A percentile compares a stretch with the other conserved stretches of the same genome.
phyloP scores from a whole-genome alignment of 164 flowering plant genomes.

The Protea cynaroides region DNA sequence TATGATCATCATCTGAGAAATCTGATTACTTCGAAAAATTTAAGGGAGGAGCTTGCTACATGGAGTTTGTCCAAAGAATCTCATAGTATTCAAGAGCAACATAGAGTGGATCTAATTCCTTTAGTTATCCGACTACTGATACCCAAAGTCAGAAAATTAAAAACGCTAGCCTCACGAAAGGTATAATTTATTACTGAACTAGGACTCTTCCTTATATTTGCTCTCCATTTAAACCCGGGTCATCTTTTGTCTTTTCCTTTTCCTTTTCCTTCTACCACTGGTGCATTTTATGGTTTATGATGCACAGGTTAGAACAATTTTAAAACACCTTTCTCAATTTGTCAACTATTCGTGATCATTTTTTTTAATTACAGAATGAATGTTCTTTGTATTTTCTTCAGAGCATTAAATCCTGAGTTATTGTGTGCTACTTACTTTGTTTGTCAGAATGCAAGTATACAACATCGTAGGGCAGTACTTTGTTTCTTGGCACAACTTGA shows the following conservation, averaged over 20 bases:
- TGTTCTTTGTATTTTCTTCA: not conserved
- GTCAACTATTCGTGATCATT: no score
- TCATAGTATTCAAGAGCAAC: constrained; percentile 47
- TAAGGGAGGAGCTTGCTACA: constrained; percentile 78
- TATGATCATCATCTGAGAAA: constrained; percentile 70
- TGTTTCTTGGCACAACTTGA: constrained; percentile 74
- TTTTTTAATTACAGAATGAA: no score
- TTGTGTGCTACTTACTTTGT: not conserved
- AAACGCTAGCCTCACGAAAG: constrained; percentile 66
- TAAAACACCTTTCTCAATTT: no score
- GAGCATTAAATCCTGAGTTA: constrained; percentile 1
- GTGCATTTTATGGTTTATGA: no score
- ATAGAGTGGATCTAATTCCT: constrained; percentile 62
- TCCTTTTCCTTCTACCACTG: no score
- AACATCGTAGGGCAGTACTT: constrained; percentile 75
- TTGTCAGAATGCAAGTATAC: constrained; percentile 61
- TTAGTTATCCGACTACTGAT: constrained; percentile 50
- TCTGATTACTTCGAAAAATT: constrained; percentile 48
- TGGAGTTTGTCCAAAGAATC: constrained; percentile 84
- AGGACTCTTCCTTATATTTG: not conserved
- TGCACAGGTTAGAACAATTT: no score
- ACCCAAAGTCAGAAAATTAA: constrained; percentile 83
- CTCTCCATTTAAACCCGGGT: no score
- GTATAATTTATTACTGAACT: constrained; percentile 23
- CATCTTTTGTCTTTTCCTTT: no score